Evolutionary conservation across 2,329 filamentous ascomycete genomes (phyloP), one percentile per base, ranked within the genome.

Genomic region (Zopfia rhizophila): DNA sequence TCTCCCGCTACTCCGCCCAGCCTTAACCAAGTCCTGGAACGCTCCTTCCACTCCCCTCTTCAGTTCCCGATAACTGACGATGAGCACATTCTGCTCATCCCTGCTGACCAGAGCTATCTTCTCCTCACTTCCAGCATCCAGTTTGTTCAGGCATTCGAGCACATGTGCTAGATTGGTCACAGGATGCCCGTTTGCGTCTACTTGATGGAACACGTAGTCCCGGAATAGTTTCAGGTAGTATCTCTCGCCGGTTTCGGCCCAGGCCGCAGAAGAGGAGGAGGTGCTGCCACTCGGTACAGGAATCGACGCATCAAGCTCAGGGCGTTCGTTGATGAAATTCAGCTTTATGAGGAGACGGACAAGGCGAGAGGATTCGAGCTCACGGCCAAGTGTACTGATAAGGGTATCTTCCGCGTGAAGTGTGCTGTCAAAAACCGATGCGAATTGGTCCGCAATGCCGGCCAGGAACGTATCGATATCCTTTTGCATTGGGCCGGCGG

Each of bases 181-280:
- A 0, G 94, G 89, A 40, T 89, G 88, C 11, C 91, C 91, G 45
- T 90, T 85, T 21, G 84, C 82, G 68, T 97, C 91, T 10, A 97
- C 91, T 65, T 96, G 92, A 70, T 99, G 94, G 74, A 97, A 99
- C 28, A 97, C 90, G 62, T 95, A 97, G 73, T 99, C 94, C 37
- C 94, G 85, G 78, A 97, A 97, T 7, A 99, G 82, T 74, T 96
- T 97, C 55, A 99, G 79, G 67, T 90, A 89, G 69, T 96, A 97
- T 19, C 92, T 85, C 62, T 96, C 91, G 18, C 93, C 93, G 35
- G 89, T 94, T 70, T 97, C 93, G 4, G 91, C 90, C 93, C 94
- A 99, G 36, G 83, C 79, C 0, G 63, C 55, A 1, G 67, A 62
- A 8, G 68, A 60, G 8, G 59, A 60, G 4, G 68, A 41, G 1